Evolutionary conservation across 129 eudicot genomes (phyloP).

Genomic region (Ambrosia artemisiifolia): DNA sequence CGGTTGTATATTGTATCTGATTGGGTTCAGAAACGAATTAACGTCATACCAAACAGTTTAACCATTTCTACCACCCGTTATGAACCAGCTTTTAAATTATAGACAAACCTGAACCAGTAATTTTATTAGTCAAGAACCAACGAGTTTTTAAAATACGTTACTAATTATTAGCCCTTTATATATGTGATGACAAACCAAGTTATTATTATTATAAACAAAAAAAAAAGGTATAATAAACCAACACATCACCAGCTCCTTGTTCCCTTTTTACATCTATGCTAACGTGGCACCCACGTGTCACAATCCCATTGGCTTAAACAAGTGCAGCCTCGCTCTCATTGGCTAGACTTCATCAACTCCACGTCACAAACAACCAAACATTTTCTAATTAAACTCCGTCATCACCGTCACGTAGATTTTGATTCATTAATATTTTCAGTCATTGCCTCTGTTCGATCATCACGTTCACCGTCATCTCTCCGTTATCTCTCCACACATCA

Average conservation of each 20-base stretch:
- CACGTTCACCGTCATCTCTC: background rate
- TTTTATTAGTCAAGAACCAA: too few species aligned
- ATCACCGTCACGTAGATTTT: slow-evolving; percentile 15
- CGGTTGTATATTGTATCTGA: too few species aligned
- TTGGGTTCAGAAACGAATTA: too few species aligned
- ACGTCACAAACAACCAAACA: slow-evolving; percentile 41
- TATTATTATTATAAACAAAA: too few species aligned
- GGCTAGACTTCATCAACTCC: slow-evolving; percentile 41
- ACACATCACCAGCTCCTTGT: slow-evolving; percentile 15
- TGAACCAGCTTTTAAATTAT: too few species aligned
- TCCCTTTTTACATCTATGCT: background rate
- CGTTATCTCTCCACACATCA: background rate
- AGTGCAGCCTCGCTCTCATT: slow-evolving; percentile 44
- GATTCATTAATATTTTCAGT: background rate
- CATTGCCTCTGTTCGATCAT: background rate
- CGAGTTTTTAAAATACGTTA: too few species aligned
- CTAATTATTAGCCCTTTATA: too few species aligned
- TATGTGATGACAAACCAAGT: too few species aligned
- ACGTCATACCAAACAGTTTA: too few species aligned
- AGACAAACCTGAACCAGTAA: too few species aligned
- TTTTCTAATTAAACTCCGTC: slow-evolving; percentile 4
- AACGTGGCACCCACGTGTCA: slow-evolving; percentile 27
- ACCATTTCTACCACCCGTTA: too few species aligned
- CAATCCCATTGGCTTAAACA: slow-evolving; percentile 23
- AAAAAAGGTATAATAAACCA: background rate